Evolutionary conservation across 306 rosid species (phyloP).

Genomic region (Mimosa pudica): DNA sequence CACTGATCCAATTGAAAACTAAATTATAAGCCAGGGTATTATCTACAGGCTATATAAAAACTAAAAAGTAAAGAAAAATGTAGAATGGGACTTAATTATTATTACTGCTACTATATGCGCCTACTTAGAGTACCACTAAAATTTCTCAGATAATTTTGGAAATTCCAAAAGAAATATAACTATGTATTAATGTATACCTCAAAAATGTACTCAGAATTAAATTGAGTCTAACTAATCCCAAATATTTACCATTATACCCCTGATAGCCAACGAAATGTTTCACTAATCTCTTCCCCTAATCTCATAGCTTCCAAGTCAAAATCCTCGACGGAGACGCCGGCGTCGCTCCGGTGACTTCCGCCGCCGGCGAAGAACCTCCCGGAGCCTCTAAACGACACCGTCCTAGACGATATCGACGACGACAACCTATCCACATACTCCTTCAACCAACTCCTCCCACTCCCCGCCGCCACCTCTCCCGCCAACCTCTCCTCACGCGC

Average conservation of each 20-base stretch:
- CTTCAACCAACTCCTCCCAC: constrained; percentile 71
- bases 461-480: constrained; percentile 58
- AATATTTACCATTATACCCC: constrained; percentile 74
- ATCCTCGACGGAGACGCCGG: constrained; percentile 44
- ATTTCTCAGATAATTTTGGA: neutral
- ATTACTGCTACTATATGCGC: neutral
- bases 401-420: constrained; percentile 65
- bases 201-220: neutral
- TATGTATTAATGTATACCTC: no score
- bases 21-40: neutral
- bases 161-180: neutral
- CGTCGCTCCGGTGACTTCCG: constrained; percentile 74
- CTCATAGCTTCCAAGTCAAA: constrained; percentile 62
- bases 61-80: no score
- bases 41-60: constrained; percentile 29
- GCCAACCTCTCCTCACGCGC: constrained; percentile 43
- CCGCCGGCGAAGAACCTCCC: constrained; percentile 72
- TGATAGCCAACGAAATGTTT: constrained; percentile 87
- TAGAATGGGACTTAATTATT: neutral
- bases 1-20: neutral
- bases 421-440: constrained; percentile 81
- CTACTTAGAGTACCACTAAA: neutral
- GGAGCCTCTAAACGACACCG: constrained; percentile 76
- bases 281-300: constrained; percentile 80
- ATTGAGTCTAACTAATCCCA: constrained; percentile 17